Conservation (phyloP, 768 basidiomycete genomes). For the Lactarius indigo region DNA sequence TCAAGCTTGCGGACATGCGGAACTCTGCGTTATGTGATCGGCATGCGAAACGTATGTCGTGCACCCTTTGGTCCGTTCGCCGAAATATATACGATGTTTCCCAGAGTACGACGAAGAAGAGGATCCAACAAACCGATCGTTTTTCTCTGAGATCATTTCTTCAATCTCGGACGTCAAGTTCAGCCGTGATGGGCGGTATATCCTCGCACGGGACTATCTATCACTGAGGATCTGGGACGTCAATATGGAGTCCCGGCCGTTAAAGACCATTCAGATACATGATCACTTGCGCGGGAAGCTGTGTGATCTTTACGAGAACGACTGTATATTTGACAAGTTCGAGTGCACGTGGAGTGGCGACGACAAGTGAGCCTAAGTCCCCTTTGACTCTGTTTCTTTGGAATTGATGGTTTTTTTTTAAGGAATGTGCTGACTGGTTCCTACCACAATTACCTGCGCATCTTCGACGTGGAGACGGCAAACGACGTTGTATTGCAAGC, state of each 20-base stretch:
- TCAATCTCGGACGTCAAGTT: conserved; percentile 99
- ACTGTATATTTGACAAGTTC: conserved; percentile 99
- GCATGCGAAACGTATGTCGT: conserved; percentile 85
- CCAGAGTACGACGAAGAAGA: conserved; percentile 98
- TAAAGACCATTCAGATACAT: conserved; percentile 98
- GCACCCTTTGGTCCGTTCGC: conserved; percentile 8
- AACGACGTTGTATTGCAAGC: conserved; percentile 95
- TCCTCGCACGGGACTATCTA: conserved; percentile 94
- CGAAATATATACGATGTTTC: conserved; percentile 14
- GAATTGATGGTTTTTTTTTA: conserved; percentile 1
- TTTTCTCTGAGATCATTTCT: conserved; percentile 99
- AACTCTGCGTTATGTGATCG: conserved; percentile 95
- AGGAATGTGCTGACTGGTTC: conserved; percentile 99
- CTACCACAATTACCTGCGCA: conserved; percentile 99
- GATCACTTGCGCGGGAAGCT: conserved; percentile 96
- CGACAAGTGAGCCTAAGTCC: conserved; percentile 72
- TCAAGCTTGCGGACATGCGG: conserved; percentile 99
- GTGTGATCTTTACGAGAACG: conserved; percentile 98
- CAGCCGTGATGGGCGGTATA: conserved; percentile 95
- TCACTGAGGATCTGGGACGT: conserved; percentile 99
- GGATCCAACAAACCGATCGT: conserved; percentile 94
- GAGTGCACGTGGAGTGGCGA: conserved; percentile 98
- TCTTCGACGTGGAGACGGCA: conserved; percentile 86
- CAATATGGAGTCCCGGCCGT: conserved; percentile 95
- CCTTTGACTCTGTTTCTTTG: neutral